These are phyloP conservation scores for Trichoderma sp. DNA, from an alignment of 2,329 filamentous ascomycete genomes.

Conservation along the genomic window DNA sequence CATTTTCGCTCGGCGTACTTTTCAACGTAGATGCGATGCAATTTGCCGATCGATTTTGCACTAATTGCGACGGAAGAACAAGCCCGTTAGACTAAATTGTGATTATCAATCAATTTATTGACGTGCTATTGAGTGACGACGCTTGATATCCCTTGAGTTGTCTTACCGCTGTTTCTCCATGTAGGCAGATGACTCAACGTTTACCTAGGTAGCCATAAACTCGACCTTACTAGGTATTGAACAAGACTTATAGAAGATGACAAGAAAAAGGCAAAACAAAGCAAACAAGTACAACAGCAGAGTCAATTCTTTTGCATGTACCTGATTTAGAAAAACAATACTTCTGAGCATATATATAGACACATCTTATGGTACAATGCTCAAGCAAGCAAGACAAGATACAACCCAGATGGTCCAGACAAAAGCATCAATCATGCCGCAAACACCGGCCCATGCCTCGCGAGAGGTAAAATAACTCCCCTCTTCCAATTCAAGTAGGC, in stretches of 20 bases:
- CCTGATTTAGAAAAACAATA: background rate
- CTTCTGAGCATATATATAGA: background rate
- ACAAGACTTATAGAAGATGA: background rate
- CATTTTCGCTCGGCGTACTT: background rate
- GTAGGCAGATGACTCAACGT: background rate
- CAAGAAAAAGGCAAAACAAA: background rate
- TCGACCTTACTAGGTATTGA: background rate
- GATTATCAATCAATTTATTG: background rate
- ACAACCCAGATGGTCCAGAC: background rate
- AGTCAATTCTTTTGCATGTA: background rate
- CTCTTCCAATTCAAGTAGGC: background rate
- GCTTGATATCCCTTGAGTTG: background rate
- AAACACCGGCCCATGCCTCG: conserved; percentile 12
- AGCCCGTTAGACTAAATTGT: background rate
- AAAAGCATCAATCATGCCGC: background rate
- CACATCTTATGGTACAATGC: background rate
- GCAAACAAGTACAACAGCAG: background rate
- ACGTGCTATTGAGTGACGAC: background rate
- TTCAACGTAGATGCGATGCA: background rate
- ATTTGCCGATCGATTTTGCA: background rate
- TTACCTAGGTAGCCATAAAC: background rate
- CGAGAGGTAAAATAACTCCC: background rate
- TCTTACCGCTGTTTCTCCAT: background rate
- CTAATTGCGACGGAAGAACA: background rate
- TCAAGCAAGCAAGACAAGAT: background rate